These are phyloP conservation scores for Rhodotorula sphaerocarpa DNA, from an alignment of 768 basidiomycete genomes.

Conservation along the genomic window DNA sequence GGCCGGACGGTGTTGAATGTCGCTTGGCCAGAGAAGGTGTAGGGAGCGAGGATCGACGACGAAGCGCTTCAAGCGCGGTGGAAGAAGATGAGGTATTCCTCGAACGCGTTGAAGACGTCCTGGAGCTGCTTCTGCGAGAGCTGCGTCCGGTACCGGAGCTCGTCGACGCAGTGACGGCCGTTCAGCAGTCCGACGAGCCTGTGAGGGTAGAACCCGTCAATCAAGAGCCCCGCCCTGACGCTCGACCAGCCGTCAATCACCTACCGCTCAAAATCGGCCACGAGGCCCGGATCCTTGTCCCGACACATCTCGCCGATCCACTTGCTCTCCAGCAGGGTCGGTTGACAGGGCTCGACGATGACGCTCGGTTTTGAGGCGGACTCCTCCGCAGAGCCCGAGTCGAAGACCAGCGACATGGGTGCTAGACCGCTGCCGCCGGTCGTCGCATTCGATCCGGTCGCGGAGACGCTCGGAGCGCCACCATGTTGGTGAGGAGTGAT, in stretches of 20 bases:
- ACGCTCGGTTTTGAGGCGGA: conserved; percentile 48
- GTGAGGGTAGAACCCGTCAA: not conserved
- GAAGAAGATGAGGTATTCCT: conserved; percentile 61
- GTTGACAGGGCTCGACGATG: conserved; percentile 72
- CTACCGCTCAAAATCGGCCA: conserved; percentile 68
- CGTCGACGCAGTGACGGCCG: conserved; percentile 81
- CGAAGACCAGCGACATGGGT: conserved; percentile 49
- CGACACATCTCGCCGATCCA: conserved; percentile 90
- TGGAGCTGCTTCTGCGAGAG: conserved; percentile 75
- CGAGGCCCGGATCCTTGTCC: conserved; percentile 62
- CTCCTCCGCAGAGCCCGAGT: conserved; percentile 19
- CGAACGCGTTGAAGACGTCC: conserved; percentile 73
- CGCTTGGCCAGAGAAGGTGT: conserved; percentile 52
- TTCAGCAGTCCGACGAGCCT: conserved; percentile 92
- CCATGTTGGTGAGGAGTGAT: too few species aligned
- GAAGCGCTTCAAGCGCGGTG: conserved; percentile 6
- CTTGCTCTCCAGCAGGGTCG: conserved; percentile 65
- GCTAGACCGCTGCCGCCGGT: conserved; percentile 23
- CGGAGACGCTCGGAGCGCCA: conserved; percentile 30
- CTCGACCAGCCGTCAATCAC: too few species aligned
- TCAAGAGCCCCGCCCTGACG: too few species aligned
- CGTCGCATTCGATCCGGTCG: not conserved
- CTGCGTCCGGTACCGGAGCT: conserved; percentile 81
- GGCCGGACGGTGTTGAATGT: conserved; percentile 63
- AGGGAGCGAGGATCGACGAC: not conserved